phyloP scores from a whole-genome alignment of 1,284 basidiomycete species.

The Naganishia liquefaciens region DNA sequence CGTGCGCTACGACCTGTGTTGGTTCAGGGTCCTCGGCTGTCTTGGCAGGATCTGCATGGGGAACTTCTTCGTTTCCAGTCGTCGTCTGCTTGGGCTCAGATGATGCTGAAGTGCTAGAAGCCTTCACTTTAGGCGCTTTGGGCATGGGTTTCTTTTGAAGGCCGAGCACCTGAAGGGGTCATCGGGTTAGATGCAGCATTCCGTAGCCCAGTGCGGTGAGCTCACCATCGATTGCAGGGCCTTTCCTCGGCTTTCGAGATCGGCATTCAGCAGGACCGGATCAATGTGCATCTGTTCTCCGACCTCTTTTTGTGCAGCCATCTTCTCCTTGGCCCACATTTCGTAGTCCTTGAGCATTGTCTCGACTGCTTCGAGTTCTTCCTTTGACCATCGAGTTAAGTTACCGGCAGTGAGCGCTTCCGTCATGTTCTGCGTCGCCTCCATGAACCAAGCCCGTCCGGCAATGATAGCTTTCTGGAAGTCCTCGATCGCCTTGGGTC shows the following conservation, averaged over 20 bases:
- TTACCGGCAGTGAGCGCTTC: conserved; percentile 58
- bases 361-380: conserved; percentile 76
- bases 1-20: conserved; percentile 14
- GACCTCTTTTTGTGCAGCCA: conserved; percentile 74
- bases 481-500: conserved; percentile 64
- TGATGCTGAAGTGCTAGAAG: background rate
- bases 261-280: conserved; percentile 74
- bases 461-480: conserved; percentile 65
- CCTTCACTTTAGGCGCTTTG: conserved; percentile 25
- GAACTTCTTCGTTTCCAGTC: conserved; percentile 2
- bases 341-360: conserved; percentile 73
- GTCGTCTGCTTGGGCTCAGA: conserved; percentile 11
- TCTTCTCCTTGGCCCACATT: conserved; percentile 72
- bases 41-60: conserved; percentile 10
- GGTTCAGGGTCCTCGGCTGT: conserved; percentile 24
- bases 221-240: conserved; percentile 71
- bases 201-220: background rate
- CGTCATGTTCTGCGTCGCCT: conserved; percentile 66
- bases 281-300: conserved; percentile 66
- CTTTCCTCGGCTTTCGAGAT: conserved; percentile 78
- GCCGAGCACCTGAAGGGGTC: conserved; percentile 7
- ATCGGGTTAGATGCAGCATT: background rate
- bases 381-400: conserved; percentile 66
- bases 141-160: conserved; percentile 30
- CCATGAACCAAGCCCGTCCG: conserved; percentile 72